phyloP scores from a whole-genome alignment of 1,139 yeast genomes.

The Yamadazyma friedrichii region DNA sequence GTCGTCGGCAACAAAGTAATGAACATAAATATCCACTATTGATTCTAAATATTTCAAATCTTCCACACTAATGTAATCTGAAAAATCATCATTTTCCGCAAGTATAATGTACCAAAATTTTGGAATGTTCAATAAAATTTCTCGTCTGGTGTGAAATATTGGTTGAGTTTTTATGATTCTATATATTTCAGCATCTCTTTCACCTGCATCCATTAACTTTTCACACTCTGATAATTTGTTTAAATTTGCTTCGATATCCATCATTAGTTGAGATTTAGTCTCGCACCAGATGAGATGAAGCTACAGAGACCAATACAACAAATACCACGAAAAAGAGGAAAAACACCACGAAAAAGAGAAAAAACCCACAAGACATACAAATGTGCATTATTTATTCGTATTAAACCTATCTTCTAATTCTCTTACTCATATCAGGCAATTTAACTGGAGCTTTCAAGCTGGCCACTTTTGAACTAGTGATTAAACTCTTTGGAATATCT shows the following conservation, averaged over 20 bases:
- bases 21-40: constrained; percentile 55
- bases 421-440: constrained; percentile 78
- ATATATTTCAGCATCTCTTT: constrained; percentile 50
- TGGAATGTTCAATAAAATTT: constrained; percentile 48
- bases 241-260: constrained; percentile 13
- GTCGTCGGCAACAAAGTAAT: constrained; percentile 41
- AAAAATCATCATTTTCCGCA: constrained; percentile 74
- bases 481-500: constrained; percentile 68
- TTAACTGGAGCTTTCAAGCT: constrained; percentile 84
- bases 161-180: constrained; percentile 51
- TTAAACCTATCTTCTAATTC: constrained; percentile 33
- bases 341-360: background rate
- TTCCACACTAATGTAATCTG: constrained; percentile 63
- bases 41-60: constrained; percentile 67
- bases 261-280: constrained; percentile 1
- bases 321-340: background rate
- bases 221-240: constrained; percentile 52
- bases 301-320: background rate
- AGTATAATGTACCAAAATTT: constrained; percentile 76
- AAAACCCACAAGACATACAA: no score
- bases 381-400: background rate
- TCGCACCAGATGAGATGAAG: background rate
- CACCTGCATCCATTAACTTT: constrained; percentile 52
- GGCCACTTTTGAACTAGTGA: constrained; percentile 75
- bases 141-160: constrained; percentile 50